Evolutionary conservation across 768 basidiomycete species (phyloP).

Genomic region (Russula foetens): DNA sequence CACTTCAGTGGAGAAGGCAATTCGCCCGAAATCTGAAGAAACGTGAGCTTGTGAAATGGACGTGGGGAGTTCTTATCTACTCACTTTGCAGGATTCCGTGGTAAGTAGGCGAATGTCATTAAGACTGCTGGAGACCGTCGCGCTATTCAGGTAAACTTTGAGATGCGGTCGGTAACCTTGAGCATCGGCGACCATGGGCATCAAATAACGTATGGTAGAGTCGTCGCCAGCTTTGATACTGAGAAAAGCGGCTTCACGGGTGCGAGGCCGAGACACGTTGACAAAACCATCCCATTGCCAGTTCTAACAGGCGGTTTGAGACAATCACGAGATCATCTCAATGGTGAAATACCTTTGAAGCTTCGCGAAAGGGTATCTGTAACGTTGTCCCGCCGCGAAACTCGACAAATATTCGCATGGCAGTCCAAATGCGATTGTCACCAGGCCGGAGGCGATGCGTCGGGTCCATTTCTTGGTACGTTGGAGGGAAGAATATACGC

Average conservation of each 20-base stretch:
- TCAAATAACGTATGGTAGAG: conserved; percentile 76
- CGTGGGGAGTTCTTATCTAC: conserved; percentile 15
- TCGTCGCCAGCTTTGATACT: conserved; percentile 68
- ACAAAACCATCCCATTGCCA: conserved; percentile 83
- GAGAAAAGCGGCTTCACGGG: conserved; percentile 62
- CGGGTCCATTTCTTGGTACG: conserved; percentile 54
- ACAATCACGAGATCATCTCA: neutral
- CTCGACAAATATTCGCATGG: conserved; percentile 73
- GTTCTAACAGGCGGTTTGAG: conserved; percentile 40
- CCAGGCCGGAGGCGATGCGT: conserved; percentile 60
- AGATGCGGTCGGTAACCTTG: conserved; percentile 73
- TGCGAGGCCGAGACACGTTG: conserved; percentile 41
- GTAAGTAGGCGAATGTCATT: conserved; percentile 77
- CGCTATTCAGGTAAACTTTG: conserved; percentile 73
- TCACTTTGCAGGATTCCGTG: conserved; percentile 73
- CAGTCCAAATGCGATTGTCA: conserved; percentile 77
- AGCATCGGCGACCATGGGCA: conserved; percentile 71
- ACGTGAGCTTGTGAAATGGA: neutral
- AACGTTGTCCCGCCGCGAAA: conserved; percentile 69
- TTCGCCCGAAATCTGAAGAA: conserved; percentile 50
- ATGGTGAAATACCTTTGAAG: conserved; percentile 60
- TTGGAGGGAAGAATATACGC: conserved; percentile 72
- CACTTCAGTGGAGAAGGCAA: conserved; percentile 78
- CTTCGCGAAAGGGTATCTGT: conserved; percentile 84
- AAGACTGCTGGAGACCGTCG: conserved; percentile 75